These are phyloP conservation scores for Xylariaceae sp. DNA, from an alignment of 2,329 filamentous ascomycete genomes.

Conservation along the genomic window DNA sequence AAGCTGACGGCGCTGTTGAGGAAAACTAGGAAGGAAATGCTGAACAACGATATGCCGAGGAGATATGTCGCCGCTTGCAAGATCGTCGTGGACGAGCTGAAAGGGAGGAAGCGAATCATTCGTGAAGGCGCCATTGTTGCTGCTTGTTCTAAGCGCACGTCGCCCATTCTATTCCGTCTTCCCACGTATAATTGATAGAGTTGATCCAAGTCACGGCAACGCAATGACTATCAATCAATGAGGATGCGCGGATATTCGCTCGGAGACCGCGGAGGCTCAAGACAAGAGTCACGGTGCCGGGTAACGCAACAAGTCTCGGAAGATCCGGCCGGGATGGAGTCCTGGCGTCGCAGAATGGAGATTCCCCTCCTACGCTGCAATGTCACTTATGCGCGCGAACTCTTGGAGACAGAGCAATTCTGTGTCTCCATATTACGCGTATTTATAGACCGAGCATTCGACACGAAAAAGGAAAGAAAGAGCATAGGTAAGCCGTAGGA, in stretches of 20 bases:
- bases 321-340: too few relatives aligned
- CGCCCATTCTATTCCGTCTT: background rate
- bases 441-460: too few relatives aligned
- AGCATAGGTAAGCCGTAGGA: too few relatives aligned
- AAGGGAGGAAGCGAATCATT: constrained; percentile 45
- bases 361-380: too few relatives aligned
- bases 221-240: background rate
- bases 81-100: constrained; percentile 54
- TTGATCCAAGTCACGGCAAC: too few relatives aligned
- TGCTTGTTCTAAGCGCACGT: background rate
- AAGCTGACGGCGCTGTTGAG: constrained; percentile 81
- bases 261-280: background rate
- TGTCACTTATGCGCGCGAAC: too few relatives aligned
- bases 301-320: too few relatives aligned
- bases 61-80: constrained; percentile 69
- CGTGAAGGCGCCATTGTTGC: constrained; percentile 13
- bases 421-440: too few relatives aligned
- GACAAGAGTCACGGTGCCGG: background rate
- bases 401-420: too few relatives aligned
- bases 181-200: background rate
- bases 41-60: constrained; percentile 76
- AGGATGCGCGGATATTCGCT: background rate
- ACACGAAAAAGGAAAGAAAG: too few relatives aligned
- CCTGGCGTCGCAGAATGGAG: too few relatives aligned
- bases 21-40: constrained; percentile 85